A percentile compares a stretch with the other conserved stretches of the same genome.
These are phyloP conservation scores for Venturia effusa DNA, from an alignment of 2,329 filamentous ascomycete species.

Conservation along the genomic window DNA sequence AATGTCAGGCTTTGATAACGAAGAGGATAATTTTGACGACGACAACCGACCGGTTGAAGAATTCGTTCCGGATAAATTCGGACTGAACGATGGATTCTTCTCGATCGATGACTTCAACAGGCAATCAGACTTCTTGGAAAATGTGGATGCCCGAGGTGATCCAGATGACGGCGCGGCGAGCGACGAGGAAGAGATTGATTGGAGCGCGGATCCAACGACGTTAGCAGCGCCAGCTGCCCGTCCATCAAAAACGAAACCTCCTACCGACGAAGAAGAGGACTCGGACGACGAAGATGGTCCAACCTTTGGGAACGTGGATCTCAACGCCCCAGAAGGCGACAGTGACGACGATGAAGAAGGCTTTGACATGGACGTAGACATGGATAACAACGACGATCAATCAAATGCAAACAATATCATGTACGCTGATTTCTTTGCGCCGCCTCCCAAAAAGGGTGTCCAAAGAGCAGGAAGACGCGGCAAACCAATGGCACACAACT, in stretches of 20 bases:
- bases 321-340: conserved; percentile 61
- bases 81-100: conserved; percentile 95
- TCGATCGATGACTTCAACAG: conserved; percentile 96
- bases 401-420: conserved; percentile 79
- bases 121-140: conserved; percentile 80
- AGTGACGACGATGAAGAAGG: conserved; percentile 52
- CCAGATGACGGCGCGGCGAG: conserved; percentile 62
- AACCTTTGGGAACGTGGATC: conserved; percentile 70
- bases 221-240: conserved; percentile 9
- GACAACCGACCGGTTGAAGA: conserved; percentile 42
- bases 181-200: conserved; percentile 82
- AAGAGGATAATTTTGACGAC: conserved; percentile 29
- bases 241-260: conserved; percentile 20
- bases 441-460: conserved; percentile 61
- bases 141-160: conserved; percentile 69
- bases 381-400: conserved; percentile 40
- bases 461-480: conserved; percentile 44
- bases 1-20: conserved; percentile 24
- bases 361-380: conserved; percentile 45
- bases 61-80: conserved; percentile 63
- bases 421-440: conserved; percentile 90
- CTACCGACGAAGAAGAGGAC: conserved; percentile 34
- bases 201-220: conserved; percentile 65
- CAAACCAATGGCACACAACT: conserved; percentile 35
- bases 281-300: conserved; percentile 68